These are phyloP conservation scores for Aspergillus quadricinctus DNA, from an alignment of 2,329 filamentous ascomycete species.

Conservation along the genomic window DNA sequence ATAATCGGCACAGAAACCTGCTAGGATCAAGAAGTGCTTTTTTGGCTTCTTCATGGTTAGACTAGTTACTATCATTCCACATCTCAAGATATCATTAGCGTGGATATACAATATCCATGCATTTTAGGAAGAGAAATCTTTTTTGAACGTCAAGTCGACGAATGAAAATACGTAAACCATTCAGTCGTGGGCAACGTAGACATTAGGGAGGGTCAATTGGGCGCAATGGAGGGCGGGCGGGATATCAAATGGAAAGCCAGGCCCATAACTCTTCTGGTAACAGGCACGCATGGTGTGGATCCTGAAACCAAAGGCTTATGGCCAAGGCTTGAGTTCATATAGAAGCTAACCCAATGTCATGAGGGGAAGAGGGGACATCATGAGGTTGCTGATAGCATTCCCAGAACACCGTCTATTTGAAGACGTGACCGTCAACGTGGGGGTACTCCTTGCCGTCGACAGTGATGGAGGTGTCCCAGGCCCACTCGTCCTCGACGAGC, in stretches of 20 bases:
- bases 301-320: not conserved
- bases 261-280: not conserved
- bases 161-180: constrained; percentile 17
- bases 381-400: constrained; percentile 12
- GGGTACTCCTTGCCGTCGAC: constrained; percentile 83
- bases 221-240: not conserved
- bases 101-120: constrained; percentile 6
- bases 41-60: constrained; percentile 5
- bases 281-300: not conserved
- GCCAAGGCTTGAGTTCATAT: constrained; percentile 6
- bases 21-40: not conserved
- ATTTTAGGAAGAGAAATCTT: constrained; percentile 7
- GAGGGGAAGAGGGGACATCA: constrained; percentile 13
- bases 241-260: not conserved
- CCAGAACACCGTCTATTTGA: constrained; percentile 69
- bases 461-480: constrained; percentile 79
- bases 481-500: constrained; percentile 83
- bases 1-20: not conserved
- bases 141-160: constrained; percentile 8
- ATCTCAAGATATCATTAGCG: constrained; percentile 16
- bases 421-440: constrained; percentile 92
- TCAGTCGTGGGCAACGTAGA: constrained; percentile 14
- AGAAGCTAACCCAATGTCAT: constrained; percentile 2
- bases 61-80: constrained; percentile 13
- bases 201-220: constrained; percentile 5